phyloP scores from a whole-genome alignment of 495 filamentous ascomycete species.

The Penicillium macrosclerotiorum region DNA sequence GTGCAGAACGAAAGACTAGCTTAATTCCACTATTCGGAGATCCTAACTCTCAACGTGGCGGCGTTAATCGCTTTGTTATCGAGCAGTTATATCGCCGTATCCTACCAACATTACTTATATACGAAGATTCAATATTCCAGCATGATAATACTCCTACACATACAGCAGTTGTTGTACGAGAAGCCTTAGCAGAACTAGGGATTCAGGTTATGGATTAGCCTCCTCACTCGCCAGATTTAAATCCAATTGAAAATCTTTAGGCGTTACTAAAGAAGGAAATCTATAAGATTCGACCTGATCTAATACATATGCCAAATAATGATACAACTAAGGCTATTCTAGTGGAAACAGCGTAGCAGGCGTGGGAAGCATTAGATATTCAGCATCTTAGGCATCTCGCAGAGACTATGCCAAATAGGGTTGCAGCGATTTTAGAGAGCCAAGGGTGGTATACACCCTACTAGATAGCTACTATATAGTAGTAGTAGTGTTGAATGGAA shows the following conservation, averaged over 20 bases:
- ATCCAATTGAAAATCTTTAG: constrained; percentile 14
- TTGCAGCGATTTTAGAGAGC: neutral
- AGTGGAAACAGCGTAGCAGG: neutral
- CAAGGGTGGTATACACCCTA: constrained; percentile 2
- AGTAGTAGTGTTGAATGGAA: neutral
- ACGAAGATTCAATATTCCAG: constrained; percentile 1
- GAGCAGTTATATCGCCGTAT: neutral
- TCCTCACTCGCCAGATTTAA: constrained; percentile 16
- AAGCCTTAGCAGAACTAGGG: constrained; percentile 1
- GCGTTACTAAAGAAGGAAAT: constrained; percentile 1
- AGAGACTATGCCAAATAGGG: constrained; percentile 1
- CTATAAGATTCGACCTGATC: neutral
- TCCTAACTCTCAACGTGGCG: neutral
- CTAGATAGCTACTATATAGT: no score
- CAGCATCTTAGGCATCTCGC: neutral
- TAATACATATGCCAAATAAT: neutral
- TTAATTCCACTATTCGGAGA: constrained; percentile 7
- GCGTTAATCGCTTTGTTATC: neutral
- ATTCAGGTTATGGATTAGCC: constrained; percentile 7
- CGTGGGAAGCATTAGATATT: constrained; percentile 4
- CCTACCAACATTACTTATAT: neutral
- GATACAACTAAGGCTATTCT: neutral
- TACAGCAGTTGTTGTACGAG: neutral
- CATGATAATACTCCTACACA: constrained; percentile 6
- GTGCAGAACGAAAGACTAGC: neutral